Evolutionary conservation across 345 rosid genomes (phyloP), one percentile per base, ranked within the genome.

Genomic region (Odontarrhena argentea): DNA sequence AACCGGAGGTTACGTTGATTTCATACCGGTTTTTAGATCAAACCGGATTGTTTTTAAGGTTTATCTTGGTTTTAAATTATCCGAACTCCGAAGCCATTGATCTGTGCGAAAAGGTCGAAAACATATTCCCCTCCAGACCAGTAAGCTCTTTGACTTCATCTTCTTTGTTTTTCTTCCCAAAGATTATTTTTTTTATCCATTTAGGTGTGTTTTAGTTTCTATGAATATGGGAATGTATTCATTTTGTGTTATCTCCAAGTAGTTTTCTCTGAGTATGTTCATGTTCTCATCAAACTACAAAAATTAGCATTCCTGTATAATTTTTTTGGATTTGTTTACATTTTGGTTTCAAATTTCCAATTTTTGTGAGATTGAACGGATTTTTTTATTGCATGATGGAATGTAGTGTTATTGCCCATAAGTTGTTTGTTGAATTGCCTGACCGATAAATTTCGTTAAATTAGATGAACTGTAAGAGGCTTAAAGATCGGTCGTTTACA

Each of bases 391-490:
- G 34, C 3, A 1, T 4, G 5, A 24, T 49, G 46, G 18, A 45
- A 15, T 46, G 13, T 45, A 8, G 44, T 46, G 25, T 14, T n/a
- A 55, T 38, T 48, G 74, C 78, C 11, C 42, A 46, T 41, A 62
- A 74, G 64, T 22, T 68, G 74, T 74, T 74, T 48, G 78, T 68
- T 32, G 48, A 40, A 68, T 54, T 68, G 69, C 41, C 65, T 53
- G 32, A 30, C 5, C 32, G 57, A n/a, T 22, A 53, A 37, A 44
- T 53, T 32, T 62, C 26, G n/a, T 40, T 53, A 3, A 50, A 6
- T 12, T 9, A 35, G 6, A 3, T 62, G 42, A 46, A 47, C 4
- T 56, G 12, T n/a, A 22, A 3, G 55, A 65, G 46, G 22, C 40
- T 34, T 18, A 51, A 32, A 58, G 48, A 34, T 65, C 7, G 1